phyloP scores from a whole-genome alignment of 345 rosid genomes.

The Geranium brycei region DNA sequence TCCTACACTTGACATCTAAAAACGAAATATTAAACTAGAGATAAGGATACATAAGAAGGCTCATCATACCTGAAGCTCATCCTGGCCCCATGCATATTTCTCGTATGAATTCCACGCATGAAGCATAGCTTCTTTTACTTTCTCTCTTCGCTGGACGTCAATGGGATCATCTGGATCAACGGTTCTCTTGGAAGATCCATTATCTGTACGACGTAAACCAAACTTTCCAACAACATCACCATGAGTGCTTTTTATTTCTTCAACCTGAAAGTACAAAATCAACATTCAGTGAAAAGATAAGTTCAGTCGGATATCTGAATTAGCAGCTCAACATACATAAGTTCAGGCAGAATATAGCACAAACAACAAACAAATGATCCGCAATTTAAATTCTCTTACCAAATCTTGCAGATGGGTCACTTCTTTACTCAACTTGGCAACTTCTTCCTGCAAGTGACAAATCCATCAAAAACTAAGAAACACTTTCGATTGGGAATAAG shows the following conservation, averaged over 20 bases:
- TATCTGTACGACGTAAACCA: conserved; percentile 3
- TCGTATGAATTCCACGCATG: conserved; percentile 97
- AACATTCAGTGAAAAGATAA: conserved; percentile 1
- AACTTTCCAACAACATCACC: conserved; percentile 18
- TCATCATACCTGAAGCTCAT: conserved; percentile 73
- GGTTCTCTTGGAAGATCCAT: conserved; percentile 12
- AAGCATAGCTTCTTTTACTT: conserved; percentile 90
- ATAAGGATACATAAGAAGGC: neutral
- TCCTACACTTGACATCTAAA: neutral
- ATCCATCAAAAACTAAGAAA: neutral
- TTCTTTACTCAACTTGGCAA: conserved; percentile 29
- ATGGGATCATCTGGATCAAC: conserved; percentile 43
- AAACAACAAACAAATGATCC: neutral
- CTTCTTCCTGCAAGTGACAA: conserved; percentile 27
- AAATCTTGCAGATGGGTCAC: conserved; percentile 17
- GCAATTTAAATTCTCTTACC: conserved; percentile 17
- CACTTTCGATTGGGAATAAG: neutral
- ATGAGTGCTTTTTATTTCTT: conserved; percentile 27
- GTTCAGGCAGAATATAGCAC: neutral
- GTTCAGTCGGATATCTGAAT: conserved; percentile 1
- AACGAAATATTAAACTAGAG: neutral
- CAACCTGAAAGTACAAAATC: conserved; percentile 31
- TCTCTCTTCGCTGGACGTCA: conserved; percentile 57
- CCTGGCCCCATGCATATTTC: conserved; percentile 94
- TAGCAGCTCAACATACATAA: neutral